Evolutionary conservation across 768 basidiomycete species (phyloP).

Genomic region (Pleurotus platypus): DNA sequence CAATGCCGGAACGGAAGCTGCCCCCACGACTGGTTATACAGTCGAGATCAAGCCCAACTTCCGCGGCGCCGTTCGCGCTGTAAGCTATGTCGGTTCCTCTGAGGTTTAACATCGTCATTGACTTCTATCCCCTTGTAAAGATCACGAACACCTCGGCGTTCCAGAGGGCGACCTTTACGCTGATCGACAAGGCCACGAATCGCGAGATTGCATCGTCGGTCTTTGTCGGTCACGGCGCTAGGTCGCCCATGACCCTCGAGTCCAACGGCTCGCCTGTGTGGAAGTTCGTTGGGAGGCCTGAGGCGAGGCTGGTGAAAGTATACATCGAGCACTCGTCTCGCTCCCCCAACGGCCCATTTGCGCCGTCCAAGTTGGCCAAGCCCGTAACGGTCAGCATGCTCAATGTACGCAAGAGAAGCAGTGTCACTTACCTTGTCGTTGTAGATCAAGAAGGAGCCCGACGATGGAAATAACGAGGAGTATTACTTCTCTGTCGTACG

Average conservation of each 20-base stretch:
- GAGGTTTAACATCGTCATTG: neutral
- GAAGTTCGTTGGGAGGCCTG: neutral
- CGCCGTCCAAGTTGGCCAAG: neutral
- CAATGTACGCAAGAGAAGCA: no score
- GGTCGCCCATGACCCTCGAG: neutral
- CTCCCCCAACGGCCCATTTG: neutral
- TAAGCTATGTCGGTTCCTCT: neutral
- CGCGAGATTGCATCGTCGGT: neutral
- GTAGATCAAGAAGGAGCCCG: constrained; percentile 1
- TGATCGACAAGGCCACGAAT: neutral
- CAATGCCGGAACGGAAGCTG: neutral
- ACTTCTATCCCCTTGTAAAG: neutral
- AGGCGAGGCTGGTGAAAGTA: neutral
- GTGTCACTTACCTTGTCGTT: neutral
- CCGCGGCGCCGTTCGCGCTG: neutral
- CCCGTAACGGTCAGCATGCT: neutral
- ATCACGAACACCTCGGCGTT: neutral
- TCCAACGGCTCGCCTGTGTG: neutral
- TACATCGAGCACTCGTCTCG: neutral
- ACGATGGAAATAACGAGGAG: neutral
- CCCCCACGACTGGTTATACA: neutral
- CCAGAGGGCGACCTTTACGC: neutral
- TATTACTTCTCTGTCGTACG: neutral
- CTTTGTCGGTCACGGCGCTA: neutral
- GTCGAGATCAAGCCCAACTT: neutral